Conservation (phyloP, 2,329 filamentous ascomycete species). For the Cladorrhinum sp. region DNA sequence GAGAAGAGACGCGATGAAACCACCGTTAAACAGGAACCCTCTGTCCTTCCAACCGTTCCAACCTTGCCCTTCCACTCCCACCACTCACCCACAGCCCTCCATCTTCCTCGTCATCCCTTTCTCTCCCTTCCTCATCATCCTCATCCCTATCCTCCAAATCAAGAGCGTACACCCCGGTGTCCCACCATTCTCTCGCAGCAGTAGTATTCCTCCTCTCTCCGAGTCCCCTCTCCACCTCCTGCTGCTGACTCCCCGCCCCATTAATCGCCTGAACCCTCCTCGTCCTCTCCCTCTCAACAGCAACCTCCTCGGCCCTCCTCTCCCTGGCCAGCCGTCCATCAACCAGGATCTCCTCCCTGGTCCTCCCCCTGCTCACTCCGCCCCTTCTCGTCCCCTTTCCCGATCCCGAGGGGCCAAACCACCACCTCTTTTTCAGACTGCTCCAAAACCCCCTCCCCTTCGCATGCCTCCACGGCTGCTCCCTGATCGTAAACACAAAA, state of each 20-base stretch:
- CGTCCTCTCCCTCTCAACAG: slow-evolving; percentile 31
- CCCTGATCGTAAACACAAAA: slow-evolving; percentile 63
- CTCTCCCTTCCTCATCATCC: slow-evolving; percentile 4
- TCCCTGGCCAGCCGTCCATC: slow-evolving; percentile 48
- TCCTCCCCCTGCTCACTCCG: slow-evolving; percentile 38
- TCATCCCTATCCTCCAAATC: slow-evolving; percentile 8
- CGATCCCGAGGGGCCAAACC: no score
- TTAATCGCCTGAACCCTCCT: no score
- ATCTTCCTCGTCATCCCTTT: slow-evolving; percentile 5
- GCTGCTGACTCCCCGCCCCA: no score
- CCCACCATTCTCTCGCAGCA: slow-evolving; percentile 39
- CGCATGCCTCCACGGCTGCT: slow-evolving; percentile 67
- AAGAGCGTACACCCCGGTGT: slow-evolving; percentile 30
- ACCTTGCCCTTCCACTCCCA: not conserved
- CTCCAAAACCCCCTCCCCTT: slow-evolving; percentile 33
- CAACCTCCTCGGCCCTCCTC: slow-evolving; percentile 47
- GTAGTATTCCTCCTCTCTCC: not conserved
- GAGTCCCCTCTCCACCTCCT: not conserved
- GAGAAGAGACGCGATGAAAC: no score
- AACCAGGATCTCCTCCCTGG: slow-evolving; percentile 50
- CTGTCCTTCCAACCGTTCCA: not conserved
- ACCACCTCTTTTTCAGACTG: slow-evolving; percentile 26
- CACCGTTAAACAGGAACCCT: not conserved
- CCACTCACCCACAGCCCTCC: not conserved
- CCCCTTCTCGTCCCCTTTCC: no score